Evolutionary conservation across 2,329 filamentous ascomycete genomes (phyloP), one percentile per base, ranked within the genome.

Genomic region (Scytalidium lignicola): DNA sequence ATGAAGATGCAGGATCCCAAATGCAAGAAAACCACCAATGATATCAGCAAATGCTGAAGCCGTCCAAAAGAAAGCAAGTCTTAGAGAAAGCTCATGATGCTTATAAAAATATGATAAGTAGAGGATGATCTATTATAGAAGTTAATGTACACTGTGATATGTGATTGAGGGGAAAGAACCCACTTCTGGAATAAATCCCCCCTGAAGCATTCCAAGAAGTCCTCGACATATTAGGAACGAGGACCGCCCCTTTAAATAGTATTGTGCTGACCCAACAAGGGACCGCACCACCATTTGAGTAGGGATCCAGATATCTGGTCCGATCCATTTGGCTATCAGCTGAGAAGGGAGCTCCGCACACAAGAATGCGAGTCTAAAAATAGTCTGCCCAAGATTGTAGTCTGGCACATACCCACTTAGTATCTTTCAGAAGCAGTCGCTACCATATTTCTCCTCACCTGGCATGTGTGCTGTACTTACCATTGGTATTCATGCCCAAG

Each of bases 261-360:
- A 69, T 0, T 61, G 59, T 75, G 78, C 0, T 76, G 81, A 46
- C 79, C 60, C 70, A 71, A 79, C 60, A 80, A 49, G 68, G 72
- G 28, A 84, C 66, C 9, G 85, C 51, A 72, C 74, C 67, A 74
- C 75, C 32, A 65, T 67, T n/a, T 76, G 63, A 69, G 76, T 76
- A 48, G 75, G 73, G 23, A 76, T 65, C 73, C 73, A 76, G 37
- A 69, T 67, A 55, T 77, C 74, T 0, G 74, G 72, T 0, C 74
- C 74, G n/a, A 77, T 50, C 56, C 50, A 81, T 70, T 55, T 79
- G 71, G 17, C 51, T 17, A 56, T 39, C 17, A 58, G 42, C 58
- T 83, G 79, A 0, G 78, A 83, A 0, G 81, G 81, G 0, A 85
- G 66, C 58, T 83, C 79, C 0, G 78, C 73, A 20, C 47, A 58